phyloP scores from a whole-genome alignment of 257 asterid genomes.

The Primulina tabacum region DNA sequence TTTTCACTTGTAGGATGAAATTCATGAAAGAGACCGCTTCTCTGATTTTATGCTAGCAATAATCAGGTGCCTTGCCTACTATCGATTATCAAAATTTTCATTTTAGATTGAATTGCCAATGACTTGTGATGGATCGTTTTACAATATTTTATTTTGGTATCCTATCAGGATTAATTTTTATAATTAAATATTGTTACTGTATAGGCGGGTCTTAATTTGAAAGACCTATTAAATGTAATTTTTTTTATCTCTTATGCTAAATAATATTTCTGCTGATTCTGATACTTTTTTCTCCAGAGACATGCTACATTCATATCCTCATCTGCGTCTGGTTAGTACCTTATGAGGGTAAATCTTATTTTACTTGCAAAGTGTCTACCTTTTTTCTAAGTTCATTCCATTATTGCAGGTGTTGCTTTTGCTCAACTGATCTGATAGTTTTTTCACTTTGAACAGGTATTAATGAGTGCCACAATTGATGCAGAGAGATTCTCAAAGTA shows the following conservation, averaged over 20 bases:
- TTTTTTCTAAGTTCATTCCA: background rate
- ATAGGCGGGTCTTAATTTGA: background rate
- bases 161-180: background rate
- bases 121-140: conserved; percentile 13
- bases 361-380: conserved; percentile 10
- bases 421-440: conserved; percentile 24
- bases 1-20: conserved; percentile 72
- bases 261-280: conserved; percentile 25
- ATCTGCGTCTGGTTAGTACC: conserved; percentile 77
- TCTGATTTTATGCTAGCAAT: conserved; percentile 96
- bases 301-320: conserved; percentile 78
- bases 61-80: conserved; percentile 60
- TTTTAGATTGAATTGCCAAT: conserved; percentile 6
- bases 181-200: conserved; percentile 4
- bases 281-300: conserved; percentile 57
- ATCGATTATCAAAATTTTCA: conserved; percentile 13
- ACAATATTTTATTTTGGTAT: conserved; percentile 6
- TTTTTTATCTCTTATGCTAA: background rate
- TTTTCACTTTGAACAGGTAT: conserved; percentile 48
- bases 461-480: conserved; percentile 98
- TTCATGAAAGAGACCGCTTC: conserved; percentile 96
- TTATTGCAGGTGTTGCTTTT: conserved; percentile 18
- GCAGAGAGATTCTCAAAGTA: conserved; percentile 83
- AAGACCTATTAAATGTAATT: background rate
- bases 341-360: conserved; percentile 1